Evolutionary conservation across 2,329 filamentous ascomycete species (phyloP).

Genomic region (Paecilomyces formosus): DNA sequence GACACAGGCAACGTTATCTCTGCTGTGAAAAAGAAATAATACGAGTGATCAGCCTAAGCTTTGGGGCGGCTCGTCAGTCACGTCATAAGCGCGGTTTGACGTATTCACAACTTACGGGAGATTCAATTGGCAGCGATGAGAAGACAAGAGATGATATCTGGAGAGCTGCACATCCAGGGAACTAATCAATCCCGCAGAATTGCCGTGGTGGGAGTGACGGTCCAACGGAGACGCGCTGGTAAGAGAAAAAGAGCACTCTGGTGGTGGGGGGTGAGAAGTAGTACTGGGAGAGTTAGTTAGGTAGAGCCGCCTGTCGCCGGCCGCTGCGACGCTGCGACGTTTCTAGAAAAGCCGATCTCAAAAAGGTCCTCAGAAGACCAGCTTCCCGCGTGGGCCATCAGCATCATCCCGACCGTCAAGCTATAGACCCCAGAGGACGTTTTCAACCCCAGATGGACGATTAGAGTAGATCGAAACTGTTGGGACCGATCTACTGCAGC

Average conservation of each 20-base stretch:
- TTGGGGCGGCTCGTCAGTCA: background rate
- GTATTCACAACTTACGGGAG: background rate
- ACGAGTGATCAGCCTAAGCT: background rate
- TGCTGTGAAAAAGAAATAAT: background rate
- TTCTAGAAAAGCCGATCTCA: conserved; percentile 11
- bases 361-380: background rate
- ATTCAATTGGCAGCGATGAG: background rate
- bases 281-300: background rate
- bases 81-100: background rate
- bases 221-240: background rate
- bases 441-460: background rate
- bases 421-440: background rate
- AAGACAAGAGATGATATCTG: background rate
- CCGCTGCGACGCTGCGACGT: conserved; percentile 6
- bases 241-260: background rate
- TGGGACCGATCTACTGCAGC: background rate
- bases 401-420: background rate
- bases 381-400: conserved; percentile 16
- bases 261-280: background rate
- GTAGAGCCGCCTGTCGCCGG: background rate
- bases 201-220: background rate
- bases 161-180: background rate
- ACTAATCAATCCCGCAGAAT: background rate
- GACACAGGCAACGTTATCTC: background rate
- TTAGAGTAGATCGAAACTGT: background rate